These are phyloP conservation scores for Cystobasidium slooffiae DNA, from an alignment of 1,284 basidiomycete genomes.

Conservation along the genomic window DNA sequence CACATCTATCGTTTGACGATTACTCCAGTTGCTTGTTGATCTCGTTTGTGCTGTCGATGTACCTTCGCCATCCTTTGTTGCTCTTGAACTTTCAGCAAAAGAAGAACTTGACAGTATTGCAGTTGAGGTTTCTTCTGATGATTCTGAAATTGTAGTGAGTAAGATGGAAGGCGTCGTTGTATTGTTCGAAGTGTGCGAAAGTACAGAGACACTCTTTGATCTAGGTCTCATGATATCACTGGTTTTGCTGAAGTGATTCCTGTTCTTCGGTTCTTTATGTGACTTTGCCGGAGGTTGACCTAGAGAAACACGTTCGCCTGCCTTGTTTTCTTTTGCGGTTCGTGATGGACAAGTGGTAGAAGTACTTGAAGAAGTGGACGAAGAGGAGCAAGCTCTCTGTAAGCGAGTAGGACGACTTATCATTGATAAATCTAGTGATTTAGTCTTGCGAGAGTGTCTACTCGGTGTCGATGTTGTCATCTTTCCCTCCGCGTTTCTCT, in stretches of 20 bases:
- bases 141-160: not conserved
- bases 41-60: not conserved
- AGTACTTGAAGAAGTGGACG: not conserved
- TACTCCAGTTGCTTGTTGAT: too few species aligned
- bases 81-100: not conserved
- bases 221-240: not conserved
- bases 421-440: not conserved
- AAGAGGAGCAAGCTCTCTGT: not conserved
- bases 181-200: not conserved
- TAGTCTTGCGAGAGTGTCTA: not conserved
- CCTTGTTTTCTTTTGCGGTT: not conserved
- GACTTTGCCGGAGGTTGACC: too few species aligned
- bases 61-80: not conserved
- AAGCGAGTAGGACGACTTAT: not conserved
- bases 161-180: not conserved
- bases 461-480: not conserved
- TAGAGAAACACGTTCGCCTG: too few species aligned
- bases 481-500: not conserved
- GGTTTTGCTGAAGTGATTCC: too few species aligned
- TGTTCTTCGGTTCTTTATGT: too few species aligned
- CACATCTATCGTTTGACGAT: too few species aligned
- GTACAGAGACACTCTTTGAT: conserved; percentile 9
- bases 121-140: conserved; percentile 7
- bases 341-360: not conserved
- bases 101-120: not conserved